Conservation (phyloP, 257 asterid genomes). For the Gentiana macrophylla region DNA sequence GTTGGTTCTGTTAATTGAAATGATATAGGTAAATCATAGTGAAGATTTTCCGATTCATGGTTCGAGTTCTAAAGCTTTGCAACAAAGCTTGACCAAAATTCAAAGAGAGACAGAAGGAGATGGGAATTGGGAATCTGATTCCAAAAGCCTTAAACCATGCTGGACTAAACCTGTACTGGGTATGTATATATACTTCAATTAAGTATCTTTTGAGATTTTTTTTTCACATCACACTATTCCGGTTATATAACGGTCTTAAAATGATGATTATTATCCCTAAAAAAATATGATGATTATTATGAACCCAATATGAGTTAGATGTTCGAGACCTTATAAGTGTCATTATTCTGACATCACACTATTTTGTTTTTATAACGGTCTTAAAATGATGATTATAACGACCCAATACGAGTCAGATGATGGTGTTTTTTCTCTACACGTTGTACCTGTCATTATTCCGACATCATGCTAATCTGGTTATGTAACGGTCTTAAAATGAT, state of each 20-base stretch:
- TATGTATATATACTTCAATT: slow-evolving; percentile 12
- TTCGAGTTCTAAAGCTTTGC: slow-evolving; percentile 35
- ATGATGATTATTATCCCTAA: too few species aligned
- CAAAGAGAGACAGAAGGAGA: slow-evolving; percentile 40
- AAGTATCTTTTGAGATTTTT: not conserved
- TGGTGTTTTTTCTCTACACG: too few species aligned
- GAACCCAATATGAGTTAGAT: too few species aligned
- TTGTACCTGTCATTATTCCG: too few species aligned
- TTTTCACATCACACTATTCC: not conserved
- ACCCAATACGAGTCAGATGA: too few species aligned
- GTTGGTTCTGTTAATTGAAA: slow-evolving; percentile 2
- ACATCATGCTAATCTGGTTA: too few species aligned
- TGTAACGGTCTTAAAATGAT: too few species aligned
- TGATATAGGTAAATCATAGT: slow-evolving; percentile 27
- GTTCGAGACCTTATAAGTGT: too few species aligned
- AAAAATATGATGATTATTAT: too few species aligned
- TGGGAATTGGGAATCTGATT: slow-evolving; percentile 66
- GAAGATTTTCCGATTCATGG: slow-evolving; percentile 21
- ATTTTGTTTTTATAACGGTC: too few species aligned
- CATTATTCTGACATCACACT: too few species aligned
- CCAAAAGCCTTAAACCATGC: slow-evolving; percentile 56
- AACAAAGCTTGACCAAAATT: slow-evolving; percentile 35
- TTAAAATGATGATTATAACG: too few species aligned
- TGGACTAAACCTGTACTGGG: slow-evolving; percentile 79
- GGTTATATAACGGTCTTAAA: not conserved